Conservation (phyloP, 345 rosid genomes). For the Crucihimalaya himalaica region DNA sequence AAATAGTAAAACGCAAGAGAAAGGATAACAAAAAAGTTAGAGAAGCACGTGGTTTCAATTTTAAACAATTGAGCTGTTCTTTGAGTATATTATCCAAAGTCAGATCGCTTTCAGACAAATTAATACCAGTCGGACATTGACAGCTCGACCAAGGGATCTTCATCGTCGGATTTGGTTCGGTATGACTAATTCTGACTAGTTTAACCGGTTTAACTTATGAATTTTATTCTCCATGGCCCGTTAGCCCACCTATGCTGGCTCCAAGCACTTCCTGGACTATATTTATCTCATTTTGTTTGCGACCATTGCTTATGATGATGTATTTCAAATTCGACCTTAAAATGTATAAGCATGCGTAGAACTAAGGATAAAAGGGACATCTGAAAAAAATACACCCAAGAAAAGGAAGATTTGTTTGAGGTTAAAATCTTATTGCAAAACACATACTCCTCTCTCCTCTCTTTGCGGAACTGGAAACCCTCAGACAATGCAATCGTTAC, state of each 20-base stretch:
- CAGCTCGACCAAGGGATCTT: slow-evolving; percentile 20
- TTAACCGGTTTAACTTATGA: not conserved
- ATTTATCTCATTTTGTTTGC: not conserved
- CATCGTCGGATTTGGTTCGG: slow-evolving; percentile 27
- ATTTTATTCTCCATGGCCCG: not conserved
- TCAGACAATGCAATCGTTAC: too few species aligned
- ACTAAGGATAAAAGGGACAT: not conserved
- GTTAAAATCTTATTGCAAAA: not conserved
- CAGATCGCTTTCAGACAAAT: slow-evolving; percentile 34
- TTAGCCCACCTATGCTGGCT: not conserved
- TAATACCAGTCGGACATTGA: slow-evolving; percentile 19
- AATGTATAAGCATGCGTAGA: not conserved
- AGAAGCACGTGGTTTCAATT: slow-evolving; percentile 21
- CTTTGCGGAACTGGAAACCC: too few species aligned
- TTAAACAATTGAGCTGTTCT: slow-evolving; percentile 19
- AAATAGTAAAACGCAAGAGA: not conserved
- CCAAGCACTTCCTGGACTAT: not conserved
- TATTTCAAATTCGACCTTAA: not conserved
- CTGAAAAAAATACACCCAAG: not conserved
- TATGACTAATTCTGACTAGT: not conserved
- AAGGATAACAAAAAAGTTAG: not conserved
- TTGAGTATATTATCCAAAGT: slow-evolving; percentile 22
- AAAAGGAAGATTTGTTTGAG: not conserved
- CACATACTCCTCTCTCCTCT: too few species aligned
- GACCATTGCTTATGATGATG: not conserved